Base-by-base conservation (phyloP, 169 alveolate species). In the Cryptosporidium sp. region DNA sequence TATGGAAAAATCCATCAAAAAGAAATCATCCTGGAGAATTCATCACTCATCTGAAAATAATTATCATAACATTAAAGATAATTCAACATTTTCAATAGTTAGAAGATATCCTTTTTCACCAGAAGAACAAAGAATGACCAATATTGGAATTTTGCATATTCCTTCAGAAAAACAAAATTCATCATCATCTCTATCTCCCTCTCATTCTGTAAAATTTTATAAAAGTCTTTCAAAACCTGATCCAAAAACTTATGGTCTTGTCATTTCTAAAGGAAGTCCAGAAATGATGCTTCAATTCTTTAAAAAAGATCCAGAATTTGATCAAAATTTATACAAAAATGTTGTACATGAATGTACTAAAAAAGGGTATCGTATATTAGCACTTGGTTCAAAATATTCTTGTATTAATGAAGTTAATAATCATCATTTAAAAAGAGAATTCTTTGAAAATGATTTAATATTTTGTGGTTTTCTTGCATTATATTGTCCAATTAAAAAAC, bases 401-500 rank as follows among this genome's bases (percentile, higher is more conserved):
- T 14, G 35, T 1, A 14, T 39, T 16, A 26, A 61, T 29, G 70
- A 44, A 1, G 39, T 70, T 60, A 23, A 29, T 7, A 80, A 80
- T 31, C 44, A 60, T 65, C 44, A 75, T 14, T 45, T 91, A 42
- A 93, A 87, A 65, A 94, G 99, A 75, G 95, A 93, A 45, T 96
- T 92, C 29, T 91, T 96, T 37, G 99, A 98, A 93, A 85, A 91
- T 44, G 95, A 96, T 67, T 94, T 98, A 70, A 93, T 92, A 31
- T 98, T 97, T 91, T 94, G 97, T 65, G 99, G 99, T 9, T 97
- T 98, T 85, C 91, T 97, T 62, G 97, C 98, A 23, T 94, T 97
- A 29, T 97, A 97, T 85, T 97, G 99, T 61, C 99, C 99, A 23
- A 91, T 98, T 10, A 97, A 97, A 91, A 94, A 93, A 3, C 96